These are phyloP conservation scores for Arachnomyces sp. DNA, from an alignment of 2,329 filamentous ascomycete genomes.

Conservation along the genomic window DNA sequence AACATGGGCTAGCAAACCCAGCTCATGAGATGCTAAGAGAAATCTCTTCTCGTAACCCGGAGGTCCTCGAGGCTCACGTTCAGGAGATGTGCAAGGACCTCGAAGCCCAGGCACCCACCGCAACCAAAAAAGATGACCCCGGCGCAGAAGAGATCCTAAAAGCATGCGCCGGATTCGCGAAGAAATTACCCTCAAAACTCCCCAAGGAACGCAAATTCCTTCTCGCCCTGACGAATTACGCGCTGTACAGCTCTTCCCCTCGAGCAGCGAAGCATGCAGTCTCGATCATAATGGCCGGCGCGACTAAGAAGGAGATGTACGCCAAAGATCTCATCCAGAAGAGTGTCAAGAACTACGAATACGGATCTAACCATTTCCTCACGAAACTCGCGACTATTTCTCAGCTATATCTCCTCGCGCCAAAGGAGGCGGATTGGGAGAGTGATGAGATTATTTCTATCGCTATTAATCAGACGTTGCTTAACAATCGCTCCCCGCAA, in stretches of 20 bases:
- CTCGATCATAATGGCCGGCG: conserved; percentile 73
- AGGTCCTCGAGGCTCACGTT: conserved; percentile 86
- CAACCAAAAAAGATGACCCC: conserved; percentile 59
- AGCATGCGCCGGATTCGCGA: conserved; percentile 85
- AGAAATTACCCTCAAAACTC: conserved; percentile 76
- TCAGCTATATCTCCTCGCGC: conserved; percentile 68
- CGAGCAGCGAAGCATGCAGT: conserved; percentile 89
- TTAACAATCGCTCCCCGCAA: conserved; percentile 55
- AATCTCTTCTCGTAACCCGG: conserved; percentile 81
- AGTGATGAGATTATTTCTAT: conserved; percentile 74
- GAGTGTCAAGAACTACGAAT: conserved; percentile 65
- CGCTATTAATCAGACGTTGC: conserved; percentile 65
- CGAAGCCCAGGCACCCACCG: conserved; percentile 68
- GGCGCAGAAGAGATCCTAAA: conserved; percentile 84
- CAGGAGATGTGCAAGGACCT: conserved; percentile 85
- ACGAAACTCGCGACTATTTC: conserved; percentile 45
- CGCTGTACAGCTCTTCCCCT: conserved; percentile 70
- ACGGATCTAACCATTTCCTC: conserved; percentile 66
- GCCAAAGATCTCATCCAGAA: conserved; percentile 75
- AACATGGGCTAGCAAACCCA: conserved; percentile 65
- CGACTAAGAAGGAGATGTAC: conserved; percentile 73
- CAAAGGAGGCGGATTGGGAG: conserved; percentile 63
- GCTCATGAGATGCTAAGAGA: conserved; percentile 88
- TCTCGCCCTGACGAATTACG: conserved; percentile 74
- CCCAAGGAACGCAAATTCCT: conserved; percentile 73